Percentiles rank a stretch among this genome's conserved stretches.
These are phyloP conservation scores for Dryas drummondii DNA, from an alignment of 306 rosid species.

Conservation along the genomic window DNA sequence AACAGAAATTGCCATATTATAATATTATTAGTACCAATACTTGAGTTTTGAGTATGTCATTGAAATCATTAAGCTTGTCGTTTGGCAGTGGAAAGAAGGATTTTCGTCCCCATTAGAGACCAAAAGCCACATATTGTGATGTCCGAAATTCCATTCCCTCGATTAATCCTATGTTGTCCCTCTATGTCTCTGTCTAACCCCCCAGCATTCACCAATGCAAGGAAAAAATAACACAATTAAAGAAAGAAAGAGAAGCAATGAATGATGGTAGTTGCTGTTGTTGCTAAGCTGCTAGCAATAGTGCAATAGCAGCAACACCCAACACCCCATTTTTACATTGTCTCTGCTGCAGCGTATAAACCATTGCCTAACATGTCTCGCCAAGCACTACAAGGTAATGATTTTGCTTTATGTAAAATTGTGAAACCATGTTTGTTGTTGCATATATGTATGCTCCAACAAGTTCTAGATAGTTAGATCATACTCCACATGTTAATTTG, in stretches of 20 bases:
- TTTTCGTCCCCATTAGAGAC: background rate
- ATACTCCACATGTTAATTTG: no score
- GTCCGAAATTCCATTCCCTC: conserved; percentile 17
- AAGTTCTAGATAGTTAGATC: background rate
- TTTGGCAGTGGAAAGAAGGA: background rate
- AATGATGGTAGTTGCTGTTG: background rate
- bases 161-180: conserved; percentile 14
- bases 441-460: background rate
- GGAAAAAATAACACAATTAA: background rate
- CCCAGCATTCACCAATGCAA: background rate
- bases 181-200: background rate
- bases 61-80: conserved; percentile 6
- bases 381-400: conserved; percentile 43
- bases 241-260: background rate
- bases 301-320: conserved; percentile 8
- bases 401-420: background rate
- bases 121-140: conserved; percentile 1
- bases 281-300: background rate
- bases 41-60: background rate
- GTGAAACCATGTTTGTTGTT: background rate
- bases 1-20: background rate
- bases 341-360: conserved; percentile 12
- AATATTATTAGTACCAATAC: background rate
- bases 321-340: background rate
- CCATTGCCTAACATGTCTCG: conserved; percentile 38